A percentile compares a stretch with the other conserved stretches of the same genome.
These are phyloP conservation scores for Jamesozyma lodderae DNA, from an alignment of 805 yeast genomes.

Conservation along the genomic window DNA sequence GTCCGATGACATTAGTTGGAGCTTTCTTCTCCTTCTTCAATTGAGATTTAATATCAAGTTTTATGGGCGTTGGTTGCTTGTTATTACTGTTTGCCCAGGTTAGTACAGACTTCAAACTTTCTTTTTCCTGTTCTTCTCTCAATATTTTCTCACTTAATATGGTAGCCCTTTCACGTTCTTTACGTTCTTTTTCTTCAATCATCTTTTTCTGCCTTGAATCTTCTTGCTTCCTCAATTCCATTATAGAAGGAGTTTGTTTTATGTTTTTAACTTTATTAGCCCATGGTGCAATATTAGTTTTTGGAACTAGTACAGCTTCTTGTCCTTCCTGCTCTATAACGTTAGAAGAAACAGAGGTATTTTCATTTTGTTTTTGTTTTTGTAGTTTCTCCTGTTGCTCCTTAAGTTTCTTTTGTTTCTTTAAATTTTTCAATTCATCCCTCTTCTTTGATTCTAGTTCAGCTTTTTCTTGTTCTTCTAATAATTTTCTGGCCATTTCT, in stretches of 20 bases:
- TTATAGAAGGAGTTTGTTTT: conserved; percentile 16
- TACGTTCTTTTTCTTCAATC: conserved; percentile 14
- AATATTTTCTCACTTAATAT: conserved; percentile 16
- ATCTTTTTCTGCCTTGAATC: neutral
- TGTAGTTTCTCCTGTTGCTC: conserved; percentile 6
- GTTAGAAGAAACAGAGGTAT: neutral
- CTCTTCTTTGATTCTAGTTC: conserved; percentile 6
- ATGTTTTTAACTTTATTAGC: conserved; percentile 16
- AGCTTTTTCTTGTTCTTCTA: conserved; percentile 11
- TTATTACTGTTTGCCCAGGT: conserved; percentile 25
- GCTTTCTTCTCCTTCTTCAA: conserved; percentile 3
- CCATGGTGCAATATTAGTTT: conserved; percentile 20
- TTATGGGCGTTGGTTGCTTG: conserved; percentile 8
- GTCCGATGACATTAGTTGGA: neutral
- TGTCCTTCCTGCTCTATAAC: conserved; percentile 2
- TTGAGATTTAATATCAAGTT: conserved; percentile 16
- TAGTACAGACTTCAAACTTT: conserved; percentile 17
- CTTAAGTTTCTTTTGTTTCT: conserved; percentile 11
- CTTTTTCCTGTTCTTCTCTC: conserved; percentile 16
- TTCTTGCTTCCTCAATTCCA: conserved; percentile 11
- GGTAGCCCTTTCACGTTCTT: conserved; percentile 11
- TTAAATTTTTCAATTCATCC: conserved; percentile 5
- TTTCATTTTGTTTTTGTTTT: conserved; percentile 5
- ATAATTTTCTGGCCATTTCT: conserved; percentile 16
- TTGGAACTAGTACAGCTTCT: neutral